Conservation (phyloP, 2,329 filamentous ascomycete species). For the Ophiosphaerella korrae region DNA sequence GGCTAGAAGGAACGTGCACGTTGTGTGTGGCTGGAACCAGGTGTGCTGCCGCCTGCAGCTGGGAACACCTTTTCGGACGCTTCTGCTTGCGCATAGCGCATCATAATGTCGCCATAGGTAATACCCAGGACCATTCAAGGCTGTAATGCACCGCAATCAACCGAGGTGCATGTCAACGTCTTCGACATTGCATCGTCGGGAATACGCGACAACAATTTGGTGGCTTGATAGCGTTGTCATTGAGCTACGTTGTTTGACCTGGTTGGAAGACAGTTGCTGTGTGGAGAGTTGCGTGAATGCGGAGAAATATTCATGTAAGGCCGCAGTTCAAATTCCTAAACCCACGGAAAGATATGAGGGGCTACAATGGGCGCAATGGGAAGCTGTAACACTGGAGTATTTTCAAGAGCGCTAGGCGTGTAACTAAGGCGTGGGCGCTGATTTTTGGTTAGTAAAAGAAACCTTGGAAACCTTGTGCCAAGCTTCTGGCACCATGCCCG, state of each 20-base stretch:
- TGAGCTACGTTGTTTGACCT: constrained; percentile 8
- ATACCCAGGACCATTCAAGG: constrained; percentile 19
- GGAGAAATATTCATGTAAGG: too few species aligned
- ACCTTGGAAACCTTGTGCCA: constrained; percentile 22
- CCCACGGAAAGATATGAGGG: too few species aligned
- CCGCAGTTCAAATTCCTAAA: too few species aligned
- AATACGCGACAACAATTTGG: constrained; percentile 26
- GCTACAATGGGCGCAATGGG: not conserved
- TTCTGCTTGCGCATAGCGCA: constrained; percentile 24
- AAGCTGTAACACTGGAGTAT: constrained; percentile 1
- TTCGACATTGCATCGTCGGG: constrained; percentile 21
- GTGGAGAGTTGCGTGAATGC: too few species aligned
- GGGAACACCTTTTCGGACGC: constrained; percentile 12
- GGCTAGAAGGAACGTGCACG: constrained; percentile 28
- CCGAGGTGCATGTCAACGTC: constrained; percentile 23
- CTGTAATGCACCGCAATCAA: constrained; percentile 31
- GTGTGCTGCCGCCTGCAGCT: constrained; percentile 30
- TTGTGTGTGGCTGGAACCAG: constrained; percentile 23
- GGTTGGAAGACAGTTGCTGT: constrained; percentile 5
- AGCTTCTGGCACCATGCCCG: constrained; percentile 16
- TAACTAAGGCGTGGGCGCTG: constrained; percentile 17
- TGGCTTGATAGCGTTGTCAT: constrained; percentile 18
- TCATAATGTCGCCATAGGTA: constrained; percentile 32
- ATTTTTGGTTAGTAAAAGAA: constrained; percentile 28
- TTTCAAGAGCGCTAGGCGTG: constrained; percentile 12